Evolutionary conservation across 345 rosid genomes (phyloP).

Genomic region (Brassica nigra): DNA sequence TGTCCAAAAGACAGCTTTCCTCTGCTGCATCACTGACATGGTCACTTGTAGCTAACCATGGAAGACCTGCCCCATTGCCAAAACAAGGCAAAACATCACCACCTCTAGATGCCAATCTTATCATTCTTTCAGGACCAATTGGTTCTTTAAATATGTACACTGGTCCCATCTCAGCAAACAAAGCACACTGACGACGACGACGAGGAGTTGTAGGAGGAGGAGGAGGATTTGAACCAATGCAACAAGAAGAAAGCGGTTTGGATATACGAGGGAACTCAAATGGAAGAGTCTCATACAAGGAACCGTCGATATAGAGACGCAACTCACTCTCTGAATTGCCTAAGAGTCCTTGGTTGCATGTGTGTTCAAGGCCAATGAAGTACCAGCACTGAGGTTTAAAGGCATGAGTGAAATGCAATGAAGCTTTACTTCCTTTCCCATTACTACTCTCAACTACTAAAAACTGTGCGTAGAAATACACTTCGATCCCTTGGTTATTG

Average conservation of each 20-base stretch:
- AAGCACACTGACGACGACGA: conserved; percentile 91
- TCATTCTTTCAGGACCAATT: conserved; percentile 89
- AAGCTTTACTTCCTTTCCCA: conserved; percentile 88
- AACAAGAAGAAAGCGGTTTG: conserved; percentile 88
- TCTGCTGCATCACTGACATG: conserved; percentile 57
- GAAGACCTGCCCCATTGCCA: conserved; percentile 89
- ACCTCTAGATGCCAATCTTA: conserved; percentile 81
- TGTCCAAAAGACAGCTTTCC: conserved; percentile 78
- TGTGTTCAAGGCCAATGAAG: conserved; percentile 91
- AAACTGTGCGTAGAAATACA: conserved; percentile 95
- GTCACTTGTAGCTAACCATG: conserved; percentile 88
- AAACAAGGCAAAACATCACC: conserved; percentile 87
- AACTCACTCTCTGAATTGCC: conserved; percentile 91
- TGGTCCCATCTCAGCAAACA: conserved; percentile 99
- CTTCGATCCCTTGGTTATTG: conserved; percentile 83
- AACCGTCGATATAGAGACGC: conserved; percentile 83
- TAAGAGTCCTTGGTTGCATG: conserved; percentile 69
- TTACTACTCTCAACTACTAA: conserved; percentile 88
- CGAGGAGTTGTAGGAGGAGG: conserved; percentile 58
- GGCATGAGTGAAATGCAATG: conserved; percentile 96
- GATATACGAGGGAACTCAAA: conserved; percentile 94
- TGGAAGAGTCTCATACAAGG: conserved; percentile 86
- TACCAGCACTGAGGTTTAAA: conserved; percentile 99
- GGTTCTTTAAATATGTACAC: conserved; percentile 93
- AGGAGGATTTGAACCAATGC: conserved; percentile 95